phyloP scores from a whole-genome alignment of 2,329 filamentous ascomycete genomes.

The Thielaviopsis populi region DNA sequence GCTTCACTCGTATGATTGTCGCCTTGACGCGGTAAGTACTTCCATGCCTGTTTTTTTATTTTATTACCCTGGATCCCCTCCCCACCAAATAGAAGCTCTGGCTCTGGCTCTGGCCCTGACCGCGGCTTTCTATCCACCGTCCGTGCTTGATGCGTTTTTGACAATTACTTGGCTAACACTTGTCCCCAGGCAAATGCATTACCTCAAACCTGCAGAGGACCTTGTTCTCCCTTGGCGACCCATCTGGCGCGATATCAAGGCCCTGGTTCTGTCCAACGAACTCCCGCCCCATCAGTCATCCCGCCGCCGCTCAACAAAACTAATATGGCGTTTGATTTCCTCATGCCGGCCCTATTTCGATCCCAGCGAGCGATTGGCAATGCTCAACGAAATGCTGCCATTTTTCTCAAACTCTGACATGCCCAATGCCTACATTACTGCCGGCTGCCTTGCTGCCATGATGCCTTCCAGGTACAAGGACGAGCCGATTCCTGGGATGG shows the following conservation, averaged over 20 bases:
- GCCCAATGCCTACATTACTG: slow-evolving; percentile 84
- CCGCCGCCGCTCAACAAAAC: slow-evolving; percentile 42
- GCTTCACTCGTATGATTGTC: slow-evolving; percentile 94
- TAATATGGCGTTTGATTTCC: slow-evolving; percentile 73
- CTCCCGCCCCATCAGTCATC: slow-evolving; percentile 48
- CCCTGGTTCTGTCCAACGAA: slow-evolving; percentile 75
- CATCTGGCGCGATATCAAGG: slow-evolving; percentile 82
- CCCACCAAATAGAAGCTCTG: not conserved
- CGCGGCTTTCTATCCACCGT: not conserved
- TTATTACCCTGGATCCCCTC: not conserved
- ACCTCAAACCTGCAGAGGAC: slow-evolving; percentile 79
- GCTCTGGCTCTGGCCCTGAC: not conserved
- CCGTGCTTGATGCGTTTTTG: not conserved
- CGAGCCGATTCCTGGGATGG: slow-evolving; percentile 54
- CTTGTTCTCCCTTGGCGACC: slow-evolving; percentile 87
- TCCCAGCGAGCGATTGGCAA: slow-evolving; percentile 65
- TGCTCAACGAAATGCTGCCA: slow-evolving; percentile 65
- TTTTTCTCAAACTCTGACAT: slow-evolving; percentile 91
- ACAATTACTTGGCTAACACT: not conserved
- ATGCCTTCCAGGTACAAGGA: slow-evolving; percentile 72
- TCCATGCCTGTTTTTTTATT: slow-evolving; percentile 1
- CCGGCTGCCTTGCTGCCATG: slow-evolving; percentile 71
- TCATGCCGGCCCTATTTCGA: slow-evolving; percentile 90
- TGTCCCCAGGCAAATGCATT: slow-evolving; percentile 38
- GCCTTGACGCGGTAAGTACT: slow-evolving; percentile 70